Evolutionary conservation across 2,329 filamentous ascomycete genomes (phyloP), one percentile per base, ranked within the genome.

Genomic region (Exserohilum turcica): DNA sequence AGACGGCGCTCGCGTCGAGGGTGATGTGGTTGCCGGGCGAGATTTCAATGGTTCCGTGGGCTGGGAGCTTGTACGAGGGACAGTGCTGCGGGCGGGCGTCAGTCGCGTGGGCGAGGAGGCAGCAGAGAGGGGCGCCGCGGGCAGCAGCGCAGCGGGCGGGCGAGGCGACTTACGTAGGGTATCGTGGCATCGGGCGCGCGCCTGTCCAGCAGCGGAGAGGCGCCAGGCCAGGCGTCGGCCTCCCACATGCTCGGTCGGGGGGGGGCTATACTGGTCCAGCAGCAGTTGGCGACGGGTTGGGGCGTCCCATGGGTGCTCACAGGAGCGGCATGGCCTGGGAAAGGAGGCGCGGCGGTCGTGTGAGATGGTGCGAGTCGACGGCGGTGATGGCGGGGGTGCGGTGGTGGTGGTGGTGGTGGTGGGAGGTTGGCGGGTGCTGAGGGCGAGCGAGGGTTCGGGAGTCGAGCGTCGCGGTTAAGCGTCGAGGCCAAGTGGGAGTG

Each of bases 11-110:
- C 54, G 80, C 75, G 42, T 82, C 80, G 62, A 90, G 79, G 38
- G 82, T 86, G 64, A 88, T 78, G 60, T 81, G 77, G 49, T 82
- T 78, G 60, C 79, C 80, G 59, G 79, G 77, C 48, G 76, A 75
- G 51, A 88, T 70, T 53, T 81, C 78, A 59, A 84, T 74, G 61
- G 82, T 69, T 48, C 85, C 86, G 63, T 80, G 77, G 57, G 82
- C 83, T 33, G 84, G 85, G 15, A 89, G 78, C 19, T 83, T 80
- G 66, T 86, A 84, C 24, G 85, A 84, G 16, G 84, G 85, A 66
- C 86, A 89, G 62, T 82, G 80, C 59, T 82, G 69, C 58, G 40
- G 49, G 21, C 15, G 18, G 29, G 13, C 8, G 65, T 73, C 58
- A 72, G 68, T 63, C 59, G 52, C 40, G 48, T 54, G 33, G 31